phyloP scores from a whole-genome alignment of 1,139 yeast genomes.

The Zhuliangozyma parablackwelliae region DNA sequence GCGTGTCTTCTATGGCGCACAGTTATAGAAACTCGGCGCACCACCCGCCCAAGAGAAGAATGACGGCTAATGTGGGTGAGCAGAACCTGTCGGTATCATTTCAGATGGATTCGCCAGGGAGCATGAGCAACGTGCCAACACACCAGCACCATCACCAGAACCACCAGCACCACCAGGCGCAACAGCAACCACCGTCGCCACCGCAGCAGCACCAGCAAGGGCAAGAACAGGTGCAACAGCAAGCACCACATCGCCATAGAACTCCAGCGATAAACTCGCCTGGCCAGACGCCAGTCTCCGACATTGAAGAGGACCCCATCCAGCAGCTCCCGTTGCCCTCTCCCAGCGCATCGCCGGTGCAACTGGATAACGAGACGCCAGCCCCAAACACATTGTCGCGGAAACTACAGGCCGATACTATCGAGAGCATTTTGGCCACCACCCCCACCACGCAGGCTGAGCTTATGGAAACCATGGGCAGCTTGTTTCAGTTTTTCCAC shows the following conservation, averaged over 20 bases:
- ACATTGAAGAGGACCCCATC: conserved; percentile 33
- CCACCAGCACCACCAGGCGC: conserved; percentile 2
- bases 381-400: not conserved
- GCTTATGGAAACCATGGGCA: conserved; percentile 31
- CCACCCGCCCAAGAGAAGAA: conserved; percentile 41
- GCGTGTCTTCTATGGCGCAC: conserved; percentile 5
- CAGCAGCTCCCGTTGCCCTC: conserved; percentile 59
- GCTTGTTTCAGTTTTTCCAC: conserved; percentile 32
- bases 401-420: conserved; percentile 7
- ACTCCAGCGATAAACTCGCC: conserved; percentile 33
- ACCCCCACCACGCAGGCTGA: conserved; percentile 40
- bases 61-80: conserved; percentile 13
- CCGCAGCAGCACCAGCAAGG: not conserved
- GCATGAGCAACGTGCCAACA: conserved; percentile 1
- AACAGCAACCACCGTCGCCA: conserved; percentile 4
- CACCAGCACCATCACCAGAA: not conserved
- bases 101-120: conserved; percentile 8
- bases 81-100: conserved; percentile 3
- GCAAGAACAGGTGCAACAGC: conserved; percentile 4
- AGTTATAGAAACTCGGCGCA: conserved; percentile 11
- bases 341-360: conserved; percentile 66
- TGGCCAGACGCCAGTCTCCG: conserved; percentile 36
- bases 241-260: conserved; percentile 12
- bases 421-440: conserved; percentile 21
- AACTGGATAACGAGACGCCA: conserved; percentile 15